Evolutionary conservation across 306 rosid genomes (phyloP), one percentile per base, ranked within the genome.

Genomic region (Carpinus fangiana): DNA sequence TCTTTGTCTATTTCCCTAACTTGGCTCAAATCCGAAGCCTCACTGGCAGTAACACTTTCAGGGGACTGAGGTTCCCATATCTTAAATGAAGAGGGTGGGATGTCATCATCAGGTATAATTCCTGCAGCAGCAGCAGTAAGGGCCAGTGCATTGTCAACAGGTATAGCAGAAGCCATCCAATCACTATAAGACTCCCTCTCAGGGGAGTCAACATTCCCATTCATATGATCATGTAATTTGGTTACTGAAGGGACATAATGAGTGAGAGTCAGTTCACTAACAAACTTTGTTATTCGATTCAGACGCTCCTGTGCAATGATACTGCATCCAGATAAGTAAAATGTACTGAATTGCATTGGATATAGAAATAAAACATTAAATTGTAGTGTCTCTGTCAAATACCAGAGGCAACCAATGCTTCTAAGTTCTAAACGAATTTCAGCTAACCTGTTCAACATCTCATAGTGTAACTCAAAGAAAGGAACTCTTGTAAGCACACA

Each of bases 241-340:
- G 86, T 80, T 36, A 73, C 50, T 31, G 91, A 62, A 47, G 95
- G 88, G 74, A 74, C 81, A 82, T 79, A 75, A 66, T 88, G 88
- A 84, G 67, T 69, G 53, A 87, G 90, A 79, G 79, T 74, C 82
- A 90, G 79, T 65, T 91, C 93, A 76, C 69, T 86, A 75, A 89
- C 77, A 80, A 95, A 88, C 84, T 95, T 88, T 18, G 94, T 92
- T 82, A 95, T 91, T 70, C 98, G 88, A 76, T 85, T 91, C 85
- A 95, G 88, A 73, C 98, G 98, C 87, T 92, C 98, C 89, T 95
- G 97, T 81, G 97, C 93, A 86, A 93, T 76, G 83, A 95, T 90
- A 87, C 98, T 95, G 97, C 92, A 88, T 83, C 82, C 88, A 84
- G 73, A 76, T 65, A 72, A 84, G 89, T 81, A 84, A 83, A 86